Base-by-base conservation (phyloP, 2,329 filamentous ascomycete genomes). In the Penicillium occitanis region DNA sequence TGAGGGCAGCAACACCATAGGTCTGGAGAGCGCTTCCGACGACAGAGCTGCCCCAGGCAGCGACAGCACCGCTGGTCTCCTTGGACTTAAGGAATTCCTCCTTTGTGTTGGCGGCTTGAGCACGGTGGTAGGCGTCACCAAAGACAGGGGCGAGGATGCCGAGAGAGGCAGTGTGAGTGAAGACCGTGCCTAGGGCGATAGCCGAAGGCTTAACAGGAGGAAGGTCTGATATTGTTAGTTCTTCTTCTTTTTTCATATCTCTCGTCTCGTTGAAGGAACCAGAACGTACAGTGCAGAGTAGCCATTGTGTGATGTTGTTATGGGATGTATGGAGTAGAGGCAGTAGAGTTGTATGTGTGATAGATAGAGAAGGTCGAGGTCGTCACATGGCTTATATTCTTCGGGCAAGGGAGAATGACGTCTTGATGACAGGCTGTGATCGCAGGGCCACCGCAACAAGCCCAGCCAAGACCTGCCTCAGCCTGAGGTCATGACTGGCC, bases 71-170 rank as follows among this genome's bases (percentile, higher is more conserved):
- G 69, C 90, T 88, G 70, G 94, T 91, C 85, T 98, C 94, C 86
- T 93, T 94, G 73, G 92, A 96, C 81, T 90, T 90, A 81, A 96
- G 83, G 83, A 97, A 98, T 84, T 98, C 94, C 83, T 98, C 93
- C 85, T 95, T 96, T 76, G 90, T 91, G 88, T 96, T 94, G 79
- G 94, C 88, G 68, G 87, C 84, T 86, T 96, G 93, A 72, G 94
- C 93, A 73, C 92, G 91, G 83, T 93, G 90, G 87, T 97, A 97
- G 76, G 92, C 94, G 76, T 96, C 90, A 77, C 95, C 94, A 79
- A 98, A 97, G 81, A 98, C 83, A 69, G 94, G 94, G 67, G 88
- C 87, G 69, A 98, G 87, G 73, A 98, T 88, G 69, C 91, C 93
- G 70, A 95, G 89, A 76, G 95, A 95, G 75, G 92, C 86, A 74